A percentile compares a stretch with the other conserved stretches of the same genome.
phyloP scores from a whole-genome alignment of 2,329 filamentous ascomycete species.

The Cytospora piceicola region DNA sequence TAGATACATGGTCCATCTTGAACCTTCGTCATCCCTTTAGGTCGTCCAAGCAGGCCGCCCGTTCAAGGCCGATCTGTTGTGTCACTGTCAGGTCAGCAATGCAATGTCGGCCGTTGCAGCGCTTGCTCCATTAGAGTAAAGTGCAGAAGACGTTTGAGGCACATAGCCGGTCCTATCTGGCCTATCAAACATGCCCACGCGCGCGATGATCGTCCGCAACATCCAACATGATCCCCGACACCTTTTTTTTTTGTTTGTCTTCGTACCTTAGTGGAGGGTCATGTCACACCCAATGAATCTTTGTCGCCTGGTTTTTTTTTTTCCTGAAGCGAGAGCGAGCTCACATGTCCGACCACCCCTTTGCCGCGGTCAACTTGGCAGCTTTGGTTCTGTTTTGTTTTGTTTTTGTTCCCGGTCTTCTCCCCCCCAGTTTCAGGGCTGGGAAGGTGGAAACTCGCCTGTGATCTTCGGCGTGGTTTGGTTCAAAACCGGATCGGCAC shows the following conservation, averaged over 20 bases:
- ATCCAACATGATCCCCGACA: constrained; percentile 6
- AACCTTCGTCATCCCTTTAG: background rate
- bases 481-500: background rate
- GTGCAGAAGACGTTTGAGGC: background rate
- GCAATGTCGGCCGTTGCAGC: constrained; percentile 26
- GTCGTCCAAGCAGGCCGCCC: background rate
- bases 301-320: background rate
- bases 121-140: constrained; percentile 19
- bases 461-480: background rate
- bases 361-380: background rate
- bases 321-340: background rate
- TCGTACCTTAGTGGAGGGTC: background rate
- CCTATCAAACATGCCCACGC: constrained; percentile 30
- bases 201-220: constrained; percentile 22
- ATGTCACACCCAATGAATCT: background rate
- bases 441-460: background rate
- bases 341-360: constrained; percentile 12
- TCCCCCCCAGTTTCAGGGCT: background rate
- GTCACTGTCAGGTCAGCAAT: constrained; percentile 16
- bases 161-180: constrained; percentile 22
- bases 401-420: constrained; percentile 6
- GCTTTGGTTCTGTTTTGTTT: too few relatives aligned
- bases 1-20: background rate
- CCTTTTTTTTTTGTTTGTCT: background rate
- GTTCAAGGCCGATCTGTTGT: constrained; percentile 20